A percentile compares a stretch with the other conserved stretches of the same genome.
Evolutionary conservation across 345 rosid genomes (phyloP).

Genomic region (Reutealis trisperma): DNA sequence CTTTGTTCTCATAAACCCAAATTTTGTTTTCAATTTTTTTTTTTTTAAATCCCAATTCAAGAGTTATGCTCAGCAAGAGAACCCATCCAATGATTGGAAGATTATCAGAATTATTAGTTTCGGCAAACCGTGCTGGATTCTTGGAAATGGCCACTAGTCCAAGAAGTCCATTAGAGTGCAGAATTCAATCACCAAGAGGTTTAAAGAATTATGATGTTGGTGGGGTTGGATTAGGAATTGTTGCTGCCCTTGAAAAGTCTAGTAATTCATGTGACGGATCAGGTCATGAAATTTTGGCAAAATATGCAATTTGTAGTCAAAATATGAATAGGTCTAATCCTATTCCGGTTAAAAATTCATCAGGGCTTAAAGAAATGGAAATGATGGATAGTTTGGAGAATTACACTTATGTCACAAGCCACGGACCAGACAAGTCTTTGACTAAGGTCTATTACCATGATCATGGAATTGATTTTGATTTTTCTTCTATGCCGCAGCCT

Average conservation of each 20-base stretch:
- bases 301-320: constrained; percentile 30
- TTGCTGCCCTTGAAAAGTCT: constrained; percentile 70
- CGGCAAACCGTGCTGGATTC: constrained; percentile 48
- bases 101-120: constrained; percentile 60
- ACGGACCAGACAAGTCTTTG: constrained; percentile 45
- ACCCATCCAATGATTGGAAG: constrained; percentile 70
- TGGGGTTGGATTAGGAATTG: constrained; percentile 80
- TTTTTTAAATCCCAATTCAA: too few relatives aligned
- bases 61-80: constrained; percentile 59
- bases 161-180: constrained; percentile 65
- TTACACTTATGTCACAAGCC: constrained; percentile 63
- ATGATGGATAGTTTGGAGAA: constrained; percentile 52
- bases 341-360: constrained; percentile 24
- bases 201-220: constrained; percentile 51
- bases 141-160: constrained; percentile 54
- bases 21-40: too few relatives aligned
- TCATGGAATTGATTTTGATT: constrained; percentile 9
- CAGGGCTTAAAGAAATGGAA: constrained; percentile 28
- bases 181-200: constrained; percentile 60
- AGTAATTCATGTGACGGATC: constrained; percentile 3
- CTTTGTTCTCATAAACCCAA: background rate
- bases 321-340: constrained; percentile 35
- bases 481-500: background rate
- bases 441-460: constrained; percentile 59
- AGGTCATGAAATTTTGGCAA: constrained; percentile 31